phyloP scores from a whole-genome alignment of 139 green algal species.

The Haematococcus lacustris region DNA sequence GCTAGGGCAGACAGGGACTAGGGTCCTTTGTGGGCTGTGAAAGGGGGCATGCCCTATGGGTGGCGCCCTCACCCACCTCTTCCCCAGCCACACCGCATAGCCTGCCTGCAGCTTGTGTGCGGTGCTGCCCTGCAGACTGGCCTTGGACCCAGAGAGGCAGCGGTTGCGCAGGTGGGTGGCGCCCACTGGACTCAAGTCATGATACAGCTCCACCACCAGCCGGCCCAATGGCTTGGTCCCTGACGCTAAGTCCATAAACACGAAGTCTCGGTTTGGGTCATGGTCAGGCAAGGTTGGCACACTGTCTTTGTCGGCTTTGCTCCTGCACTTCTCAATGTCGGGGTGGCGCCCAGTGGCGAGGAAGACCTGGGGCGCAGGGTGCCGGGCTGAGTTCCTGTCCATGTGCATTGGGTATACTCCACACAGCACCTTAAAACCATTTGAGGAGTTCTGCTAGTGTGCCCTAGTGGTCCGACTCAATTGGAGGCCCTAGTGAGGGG shows the following conservation, averaged over 20 bases:
- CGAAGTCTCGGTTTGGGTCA: conserved; percentile 28
- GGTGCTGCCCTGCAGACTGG: conserved; percentile 30
- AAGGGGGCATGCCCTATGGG: background rate
- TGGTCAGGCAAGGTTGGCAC: background rate
- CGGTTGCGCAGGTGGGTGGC: conserved; percentile 48
- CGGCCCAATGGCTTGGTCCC: conserved; percentile 29
- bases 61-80: conserved; percentile 15
- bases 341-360: no score
- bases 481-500: background rate
- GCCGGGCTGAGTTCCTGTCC: no score
- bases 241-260: conserved; percentile 55
- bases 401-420: background rate
- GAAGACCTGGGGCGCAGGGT: no score
- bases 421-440: no score
- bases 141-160: conserved; percentile 38
- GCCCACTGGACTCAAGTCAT: conserved; percentile 50
- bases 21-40: no score
- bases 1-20: no score
- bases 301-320: background rate
- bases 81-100: conserved; percentile 47
- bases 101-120: conserved; percentile 56
- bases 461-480: no score
- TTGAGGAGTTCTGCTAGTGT: no score
- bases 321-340: background rate
- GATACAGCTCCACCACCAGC: conserved; percentile 65